Conservation (phyloP, 176 grass and related monocot genomes). For the Canna indica region DNA sequence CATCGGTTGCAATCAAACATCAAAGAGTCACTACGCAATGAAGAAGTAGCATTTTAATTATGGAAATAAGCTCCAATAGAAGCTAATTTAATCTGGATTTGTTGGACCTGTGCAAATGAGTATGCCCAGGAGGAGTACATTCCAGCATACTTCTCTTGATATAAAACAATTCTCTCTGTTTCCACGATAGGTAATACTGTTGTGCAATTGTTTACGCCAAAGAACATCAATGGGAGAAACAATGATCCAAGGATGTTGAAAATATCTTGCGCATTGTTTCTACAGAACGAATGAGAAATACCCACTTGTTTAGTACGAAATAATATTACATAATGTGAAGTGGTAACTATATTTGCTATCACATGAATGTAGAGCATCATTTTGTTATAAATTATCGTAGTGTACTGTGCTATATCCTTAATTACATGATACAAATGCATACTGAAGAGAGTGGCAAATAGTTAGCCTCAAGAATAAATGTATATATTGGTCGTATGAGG, state of each 20-base stretch:
- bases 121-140: conserved; percentile 87
- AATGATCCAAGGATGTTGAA: conserved; percentile 72
- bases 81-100: neutral
- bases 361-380: no score
- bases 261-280: conserved; percentile 41
- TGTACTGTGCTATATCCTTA: no score
- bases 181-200: conserved; percentile 44
- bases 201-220: conserved; percentile 42
- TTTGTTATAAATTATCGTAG: no score
- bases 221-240: conserved; percentile 31
- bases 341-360: no score
- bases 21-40: no score
- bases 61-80: neutral
- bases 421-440: no score
- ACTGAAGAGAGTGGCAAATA: no score
- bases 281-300: conserved; percentile 21
- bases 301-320: no score
- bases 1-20: no score
- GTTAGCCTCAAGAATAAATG: no score
- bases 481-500: no score
- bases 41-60: neutral
- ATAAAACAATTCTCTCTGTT: conserved; percentile 46
- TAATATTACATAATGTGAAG: no score
- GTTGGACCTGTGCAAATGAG: conserved; percentile 42
- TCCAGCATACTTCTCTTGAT: conserved; percentile 61